Conservation (phyloP, 1,139 yeast species). For the Sugiyamaella pinicola region DNA sequence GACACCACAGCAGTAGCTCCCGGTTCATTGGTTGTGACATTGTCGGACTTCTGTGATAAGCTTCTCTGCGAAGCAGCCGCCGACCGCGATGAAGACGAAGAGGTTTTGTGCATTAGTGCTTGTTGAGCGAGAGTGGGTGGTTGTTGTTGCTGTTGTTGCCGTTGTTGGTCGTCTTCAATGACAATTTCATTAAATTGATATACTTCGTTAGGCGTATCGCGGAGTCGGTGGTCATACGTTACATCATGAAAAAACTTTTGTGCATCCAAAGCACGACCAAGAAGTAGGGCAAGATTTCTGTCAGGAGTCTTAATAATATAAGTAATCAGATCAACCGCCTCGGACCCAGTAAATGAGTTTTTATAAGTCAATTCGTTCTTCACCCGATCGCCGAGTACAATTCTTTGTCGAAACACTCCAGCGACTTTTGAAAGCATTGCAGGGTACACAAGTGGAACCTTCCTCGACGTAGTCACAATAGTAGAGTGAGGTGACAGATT, state of each 20-base stretch:
- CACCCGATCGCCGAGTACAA: constrained; percentile 74
- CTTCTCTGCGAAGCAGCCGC: constrained; percentile 7
- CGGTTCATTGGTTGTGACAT: constrained; percentile 12
- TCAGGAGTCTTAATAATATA: constrained; percentile 86
- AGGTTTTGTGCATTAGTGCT: constrained; percentile 8
- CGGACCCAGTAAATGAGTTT: constrained; percentile 91
- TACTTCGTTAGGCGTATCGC: constrained; percentile 86
- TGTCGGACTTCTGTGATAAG: constrained; percentile 14
- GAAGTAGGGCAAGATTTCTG: constrained; percentile 79
- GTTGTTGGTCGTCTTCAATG: constrained; percentile 30
- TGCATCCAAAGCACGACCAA: constrained; percentile 93
- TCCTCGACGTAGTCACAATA: constrained; percentile 49
- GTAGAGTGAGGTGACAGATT: constrained; percentile 42
- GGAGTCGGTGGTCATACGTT: constrained; percentile 85
- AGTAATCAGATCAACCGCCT: constrained; percentile 88
- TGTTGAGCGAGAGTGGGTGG: not conserved
- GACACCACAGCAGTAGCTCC: constrained; percentile 18
- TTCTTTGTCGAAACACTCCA: constrained; percentile 67
- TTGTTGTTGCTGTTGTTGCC: not conserved
- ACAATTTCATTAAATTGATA: constrained; percentile 75
- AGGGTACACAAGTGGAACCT: constrained; percentile 76
- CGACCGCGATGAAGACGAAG: constrained; percentile 10
- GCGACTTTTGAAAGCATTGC: constrained; percentile 89
- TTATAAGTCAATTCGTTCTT: constrained; percentile 95
- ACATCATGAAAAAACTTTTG: constrained; percentile 95